phyloP scores from a whole-genome alignment of 106 monocot species.

The Acorus calamus region DNA sequence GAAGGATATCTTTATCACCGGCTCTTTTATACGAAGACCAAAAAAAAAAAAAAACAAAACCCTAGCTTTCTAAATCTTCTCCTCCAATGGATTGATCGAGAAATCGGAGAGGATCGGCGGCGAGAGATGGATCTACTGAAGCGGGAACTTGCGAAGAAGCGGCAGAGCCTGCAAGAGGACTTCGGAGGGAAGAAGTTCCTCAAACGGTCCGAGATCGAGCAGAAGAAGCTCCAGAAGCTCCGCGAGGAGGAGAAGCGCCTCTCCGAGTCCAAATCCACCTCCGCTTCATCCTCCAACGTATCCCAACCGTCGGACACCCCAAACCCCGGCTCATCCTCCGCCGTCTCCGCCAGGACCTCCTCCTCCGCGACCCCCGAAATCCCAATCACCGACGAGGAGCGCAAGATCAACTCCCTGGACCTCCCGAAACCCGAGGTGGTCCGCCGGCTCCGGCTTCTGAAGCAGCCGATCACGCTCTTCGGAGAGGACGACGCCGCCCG shows the following conservation, averaged over 20 bases:
- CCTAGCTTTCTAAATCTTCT: too few species aligned
- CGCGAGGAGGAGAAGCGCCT: constrained; percentile 68
- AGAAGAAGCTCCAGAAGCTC: constrained; percentile 67
- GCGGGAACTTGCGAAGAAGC: constrained; percentile 64
- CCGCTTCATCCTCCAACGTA: background rate
- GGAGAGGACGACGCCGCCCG: constrained; percentile 89
- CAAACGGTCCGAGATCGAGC: constrained; percentile 89
- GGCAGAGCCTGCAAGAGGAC: constrained; percentile 48
- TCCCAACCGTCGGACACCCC: background rate
- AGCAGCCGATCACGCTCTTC: constrained; percentile 90
- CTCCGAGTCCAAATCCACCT: constrained; percentile 39
- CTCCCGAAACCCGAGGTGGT: constrained; percentile 81
- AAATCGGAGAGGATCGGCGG: too few species aligned
- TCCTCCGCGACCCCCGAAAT: constrained; percentile 12
- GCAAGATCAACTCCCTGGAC: constrained; percentile 66
- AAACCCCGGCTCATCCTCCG: constrained; percentile 8
- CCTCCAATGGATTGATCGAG: too few species aligned
- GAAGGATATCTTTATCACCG: too few species aligned
- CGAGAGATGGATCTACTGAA: constrained; percentile 76
- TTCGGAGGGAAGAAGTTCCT: constrained; percentile 91
- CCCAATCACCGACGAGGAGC: constrained; percentile 44
- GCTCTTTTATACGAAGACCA: too few species aligned
- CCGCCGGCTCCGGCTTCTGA: constrained; percentile 77
- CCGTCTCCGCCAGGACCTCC: constrained; percentile 1
- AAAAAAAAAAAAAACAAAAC: too few species aligned